A percentile compares a stretch with the other conserved stretches of the same genome.
phyloP scores from a whole-genome alignment of 1,284 basidiomycete species.

The Meira nashicola region DNA sequence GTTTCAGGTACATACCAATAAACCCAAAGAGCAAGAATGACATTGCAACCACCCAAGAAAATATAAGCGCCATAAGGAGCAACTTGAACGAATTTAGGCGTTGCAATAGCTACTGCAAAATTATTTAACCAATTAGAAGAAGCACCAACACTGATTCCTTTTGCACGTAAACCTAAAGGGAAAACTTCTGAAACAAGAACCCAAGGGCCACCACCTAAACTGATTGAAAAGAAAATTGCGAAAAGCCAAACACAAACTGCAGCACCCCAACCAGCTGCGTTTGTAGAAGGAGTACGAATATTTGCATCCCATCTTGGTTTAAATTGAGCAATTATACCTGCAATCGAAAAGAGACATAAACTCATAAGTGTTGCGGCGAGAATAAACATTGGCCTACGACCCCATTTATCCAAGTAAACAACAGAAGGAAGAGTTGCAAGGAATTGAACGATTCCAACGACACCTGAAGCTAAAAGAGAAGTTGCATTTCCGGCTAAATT shows the following conservation, averaged over 20 bases:
- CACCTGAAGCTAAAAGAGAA: constrained; percentile 66
- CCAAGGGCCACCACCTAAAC: constrained; percentile 82
- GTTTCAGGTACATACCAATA: constrained; percentile 68
- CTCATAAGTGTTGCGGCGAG: constrained; percentile 69
- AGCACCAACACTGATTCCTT: constrained; percentile 76
- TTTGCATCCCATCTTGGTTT: constrained; percentile 15
- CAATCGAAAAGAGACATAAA: constrained; percentile 67
- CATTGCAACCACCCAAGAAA: constrained; percentile 64
- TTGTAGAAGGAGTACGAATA: constrained; percentile 48
- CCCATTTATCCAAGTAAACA: constrained; percentile 66
- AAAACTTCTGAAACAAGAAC: constrained; percentile 76
- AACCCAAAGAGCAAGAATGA: constrained; percentile 59
- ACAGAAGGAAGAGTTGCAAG: constrained; percentile 70
- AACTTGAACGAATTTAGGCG: constrained; percentile 26
- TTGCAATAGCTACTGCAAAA: constrained; percentile 57
- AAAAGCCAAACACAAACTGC: constrained; percentile 55
- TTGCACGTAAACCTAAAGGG: constrained; percentile 73
- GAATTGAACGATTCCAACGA: constrained; percentile 73
- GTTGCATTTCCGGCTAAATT: constrained; percentile 62
- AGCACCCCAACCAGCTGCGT: constrained; percentile 60
- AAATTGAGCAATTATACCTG: constrained; percentile 54
- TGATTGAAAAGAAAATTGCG: constrained; percentile 57
- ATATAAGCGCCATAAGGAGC: constrained; percentile 62
- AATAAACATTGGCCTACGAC: constrained; percentile 54
- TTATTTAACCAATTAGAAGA: constrained; percentile 78